A percentile compares a stretch with the other conserved stretches of the same genome.
Evolutionary conservation across 1,284 basidiomycete species (phyloP).

Genomic region (Cutaneotrichosporon daszewskae): DNA sequence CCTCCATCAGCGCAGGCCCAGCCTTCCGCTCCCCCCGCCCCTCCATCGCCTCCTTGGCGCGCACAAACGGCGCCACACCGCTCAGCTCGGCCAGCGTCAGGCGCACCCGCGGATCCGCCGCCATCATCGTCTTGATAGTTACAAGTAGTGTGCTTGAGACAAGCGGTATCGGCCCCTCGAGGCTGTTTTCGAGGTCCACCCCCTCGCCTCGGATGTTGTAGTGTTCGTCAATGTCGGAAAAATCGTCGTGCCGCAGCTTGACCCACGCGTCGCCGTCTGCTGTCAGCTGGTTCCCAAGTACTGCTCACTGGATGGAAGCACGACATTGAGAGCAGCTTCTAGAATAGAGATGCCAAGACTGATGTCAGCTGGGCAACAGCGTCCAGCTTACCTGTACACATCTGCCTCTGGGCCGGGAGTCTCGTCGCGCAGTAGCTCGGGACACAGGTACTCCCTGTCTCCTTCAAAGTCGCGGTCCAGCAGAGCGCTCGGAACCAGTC

Average conservation of each 20-base stretch:
- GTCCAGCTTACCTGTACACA: conserved; percentile 70
- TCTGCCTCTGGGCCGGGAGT: conserved; percentile 85
- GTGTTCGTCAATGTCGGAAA: conserved; percentile 68
- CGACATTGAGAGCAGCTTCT: conserved; percentile 87
- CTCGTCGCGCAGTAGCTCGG: conserved; percentile 80
- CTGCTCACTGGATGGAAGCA: conserved; percentile 86
- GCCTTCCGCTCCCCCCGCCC: conserved; percentile 10
- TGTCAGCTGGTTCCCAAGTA: conserved; percentile 5
- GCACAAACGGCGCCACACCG: conserved; percentile 57
- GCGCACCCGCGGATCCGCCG: conserved; percentile 59
- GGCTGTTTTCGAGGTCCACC: conserved; percentile 3
- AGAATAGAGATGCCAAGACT: conserved; percentile 90
- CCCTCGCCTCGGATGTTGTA: conserved; percentile 22
- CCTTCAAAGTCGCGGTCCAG: conserved; percentile 63
- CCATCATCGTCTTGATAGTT: conserved; percentile 72
- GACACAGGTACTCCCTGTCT: conserved; percentile 92
- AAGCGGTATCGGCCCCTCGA: conserved; percentile 16
- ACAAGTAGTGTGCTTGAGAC: conserved; percentile 62
- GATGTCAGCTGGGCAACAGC: conserved; percentile 2
- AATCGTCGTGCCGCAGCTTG: conserved; percentile 83
- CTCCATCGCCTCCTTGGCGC: conserved; percentile 50
- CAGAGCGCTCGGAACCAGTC: conserved; percentile 21
- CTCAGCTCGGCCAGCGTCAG: conserved; percentile 57
- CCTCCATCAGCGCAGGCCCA: conserved; percentile 19
- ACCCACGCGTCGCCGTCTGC: conserved; percentile 72